A percentile compares a stretch with the other conserved stretches of the same genome.
Evolutionary conservation across 176 grass and related monocot species (phyloP).

Genomic region (Aegilops longissima): DNA sequence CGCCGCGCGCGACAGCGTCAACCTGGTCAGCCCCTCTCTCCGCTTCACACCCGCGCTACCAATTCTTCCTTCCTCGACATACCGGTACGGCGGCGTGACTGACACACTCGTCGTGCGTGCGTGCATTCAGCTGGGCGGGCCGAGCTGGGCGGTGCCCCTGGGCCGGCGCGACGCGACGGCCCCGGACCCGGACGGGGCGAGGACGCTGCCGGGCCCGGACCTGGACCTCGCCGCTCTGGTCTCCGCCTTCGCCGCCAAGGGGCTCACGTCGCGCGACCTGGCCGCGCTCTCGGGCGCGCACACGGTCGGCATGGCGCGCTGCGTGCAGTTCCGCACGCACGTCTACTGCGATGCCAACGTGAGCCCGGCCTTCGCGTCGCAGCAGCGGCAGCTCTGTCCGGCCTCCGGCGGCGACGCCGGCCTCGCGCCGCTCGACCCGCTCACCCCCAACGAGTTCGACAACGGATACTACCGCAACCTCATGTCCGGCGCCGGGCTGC

Average conservation of each 20-base stretch:
- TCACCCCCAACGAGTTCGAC: slow-evolving; percentile 62
- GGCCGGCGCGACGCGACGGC: slow-evolving; percentile 60
- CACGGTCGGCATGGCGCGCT: slow-evolving; percentile 56
- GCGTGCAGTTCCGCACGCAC: slow-evolving; percentile 48
- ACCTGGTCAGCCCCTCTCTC: slow-evolving; percentile 38
- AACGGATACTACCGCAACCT: slow-evolving; percentile 67
- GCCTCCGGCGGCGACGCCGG: slow-evolving; percentile 34
- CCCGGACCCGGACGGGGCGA: slow-evolving; percentile 39
- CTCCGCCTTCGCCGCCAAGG: slow-evolving; percentile 57
- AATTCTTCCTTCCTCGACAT: background rate
- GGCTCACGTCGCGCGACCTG: slow-evolving; percentile 51
- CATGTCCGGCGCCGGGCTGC: slow-evolving; percentile 47
- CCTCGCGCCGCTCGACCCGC: slow-evolving; percentile 52
- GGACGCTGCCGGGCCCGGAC: slow-evolving; percentile 44
- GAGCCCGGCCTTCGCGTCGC: slow-evolving; percentile 31
- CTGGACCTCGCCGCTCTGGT: slow-evolving; percentile 32
- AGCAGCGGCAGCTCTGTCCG: slow-evolving; percentile 29
- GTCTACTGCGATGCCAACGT: slow-evolving; percentile 62
- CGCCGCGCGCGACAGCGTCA: slow-evolving; percentile 62
- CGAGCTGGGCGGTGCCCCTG: slow-evolving; percentile 66
- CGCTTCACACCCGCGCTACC: background rate
- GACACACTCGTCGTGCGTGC: background rate
- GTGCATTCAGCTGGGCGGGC: slow-evolving; percentile 63
- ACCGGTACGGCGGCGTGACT: no score
- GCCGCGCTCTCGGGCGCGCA: slow-evolving; percentile 64